These are phyloP conservation scores for Lyophyllum decastes DNA, from an alignment of 768 basidiomycete genomes.

Conservation along the genomic window DNA sequence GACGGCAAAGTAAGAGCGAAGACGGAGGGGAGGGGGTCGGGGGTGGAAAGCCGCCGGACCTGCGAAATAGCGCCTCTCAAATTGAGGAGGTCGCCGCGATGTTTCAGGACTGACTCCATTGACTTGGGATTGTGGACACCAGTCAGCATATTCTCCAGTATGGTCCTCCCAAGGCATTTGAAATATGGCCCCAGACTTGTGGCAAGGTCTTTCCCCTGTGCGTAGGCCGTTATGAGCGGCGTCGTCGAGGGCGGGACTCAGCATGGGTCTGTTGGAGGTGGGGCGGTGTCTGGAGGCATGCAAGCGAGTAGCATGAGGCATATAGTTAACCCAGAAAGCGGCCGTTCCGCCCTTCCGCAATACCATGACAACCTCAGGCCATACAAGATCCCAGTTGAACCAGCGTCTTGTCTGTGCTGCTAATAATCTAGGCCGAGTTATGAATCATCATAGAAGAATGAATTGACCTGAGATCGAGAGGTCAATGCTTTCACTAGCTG, in stretches of 20 bases:
- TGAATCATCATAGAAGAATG: background rate
- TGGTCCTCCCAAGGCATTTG: constrained; percentile 77
- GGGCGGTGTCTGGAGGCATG: no score
- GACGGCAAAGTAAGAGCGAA: background rate
- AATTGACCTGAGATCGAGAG: constrained; percentile 58
- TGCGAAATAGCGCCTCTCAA: constrained; percentile 60
- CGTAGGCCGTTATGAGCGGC: constrained; percentile 60
- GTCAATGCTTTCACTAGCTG: constrained; percentile 54
- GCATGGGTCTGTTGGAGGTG: constrained; percentile 57
- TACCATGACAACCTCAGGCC: constrained; percentile 66
- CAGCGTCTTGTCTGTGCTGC: constrained; percentile 80
- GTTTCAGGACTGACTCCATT: constrained; percentile 22
- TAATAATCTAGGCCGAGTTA: background rate
- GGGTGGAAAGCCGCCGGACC: constrained; percentile 35
- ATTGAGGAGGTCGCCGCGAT: constrained; percentile 37
- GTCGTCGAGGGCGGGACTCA: constrained; percentile 69
- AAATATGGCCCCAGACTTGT: constrained; percentile 72
- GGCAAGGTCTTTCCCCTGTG: constrained; percentile 55
- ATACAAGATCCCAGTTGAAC: constrained; percentile 75
- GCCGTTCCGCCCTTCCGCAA: constrained; percentile 64
- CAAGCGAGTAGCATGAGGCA: no score
- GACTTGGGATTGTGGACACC: constrained; percentile 59
- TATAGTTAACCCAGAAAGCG: constrained; percentile 68
- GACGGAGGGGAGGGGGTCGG: background rate
- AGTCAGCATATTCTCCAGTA: constrained; percentile 70